phyloP scores from a whole-genome alignment of 129 eudicot species.

The Rutidosis leptorrhynchoides region DNA sequence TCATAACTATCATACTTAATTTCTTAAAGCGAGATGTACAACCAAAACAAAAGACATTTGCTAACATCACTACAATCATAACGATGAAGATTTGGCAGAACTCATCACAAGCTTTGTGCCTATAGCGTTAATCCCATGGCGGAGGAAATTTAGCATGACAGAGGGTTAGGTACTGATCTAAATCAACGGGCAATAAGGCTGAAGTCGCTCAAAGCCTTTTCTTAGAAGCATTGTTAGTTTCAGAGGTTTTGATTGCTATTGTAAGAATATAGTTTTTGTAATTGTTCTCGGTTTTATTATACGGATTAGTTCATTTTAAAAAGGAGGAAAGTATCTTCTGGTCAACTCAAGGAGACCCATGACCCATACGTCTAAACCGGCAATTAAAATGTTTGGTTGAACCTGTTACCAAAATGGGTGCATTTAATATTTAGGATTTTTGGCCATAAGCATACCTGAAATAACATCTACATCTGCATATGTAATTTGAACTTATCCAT shows the following conservation, averaged over 20 bases:
- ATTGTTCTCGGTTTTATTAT: too few relatives aligned
- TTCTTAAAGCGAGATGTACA: too few relatives aligned
- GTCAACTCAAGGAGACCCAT: not conserved
- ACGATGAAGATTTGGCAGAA: too few relatives aligned
- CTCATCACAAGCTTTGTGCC: too few relatives aligned
- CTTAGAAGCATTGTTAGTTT: not conserved
- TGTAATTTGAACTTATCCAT: conserved; percentile 9
- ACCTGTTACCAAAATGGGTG: not conserved
- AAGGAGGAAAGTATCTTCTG: too few relatives aligned
- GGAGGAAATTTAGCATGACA: too few relatives aligned
- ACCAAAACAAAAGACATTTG: too few relatives aligned
- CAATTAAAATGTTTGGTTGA: not conserved
- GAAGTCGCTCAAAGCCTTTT: not conserved
- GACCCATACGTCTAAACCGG: not conserved
- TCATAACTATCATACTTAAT: too few relatives aligned
- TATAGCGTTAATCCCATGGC: too few relatives aligned
- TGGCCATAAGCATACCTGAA: conserved; percentile 3
- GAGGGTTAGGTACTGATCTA: too few relatives aligned
- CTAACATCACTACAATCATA: too few relatives aligned
- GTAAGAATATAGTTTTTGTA: not conserved
- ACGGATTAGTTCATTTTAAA: too few relatives aligned
- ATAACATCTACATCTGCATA: conserved; percentile 4
- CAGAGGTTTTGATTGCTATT: not conserved
- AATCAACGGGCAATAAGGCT: not conserved
- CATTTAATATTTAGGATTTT: conserved; percentile 8